Evolutionary conservation across 345 rosid species (phyloP).

Genomic region (Erucastrum elatum): DNA sequence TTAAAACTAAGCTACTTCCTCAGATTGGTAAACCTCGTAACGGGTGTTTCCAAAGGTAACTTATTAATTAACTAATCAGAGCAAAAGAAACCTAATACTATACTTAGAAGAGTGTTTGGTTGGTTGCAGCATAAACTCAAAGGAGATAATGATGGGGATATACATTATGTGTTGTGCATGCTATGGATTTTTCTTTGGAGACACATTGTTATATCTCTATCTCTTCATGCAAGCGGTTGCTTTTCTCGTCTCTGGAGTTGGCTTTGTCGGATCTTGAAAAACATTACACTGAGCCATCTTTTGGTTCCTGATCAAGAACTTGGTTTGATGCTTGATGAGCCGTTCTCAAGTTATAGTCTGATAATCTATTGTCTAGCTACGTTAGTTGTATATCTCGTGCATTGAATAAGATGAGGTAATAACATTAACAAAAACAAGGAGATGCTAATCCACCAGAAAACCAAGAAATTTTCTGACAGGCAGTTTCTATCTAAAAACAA

Average conservation of each 20-base stretch:
- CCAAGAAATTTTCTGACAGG: conserved; percentile 12
- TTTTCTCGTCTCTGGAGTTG: conserved; percentile 67
- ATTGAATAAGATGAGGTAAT: background rate
- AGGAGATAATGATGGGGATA: conserved; percentile 66
- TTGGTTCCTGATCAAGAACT: background rate
- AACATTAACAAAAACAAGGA: background rate
- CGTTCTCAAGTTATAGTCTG: background rate
- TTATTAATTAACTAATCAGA: too few species aligned
- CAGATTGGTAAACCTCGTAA: conserved; percentile 47
- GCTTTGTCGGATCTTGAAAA: conserved; percentile 59
- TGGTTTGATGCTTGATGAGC: background rate
- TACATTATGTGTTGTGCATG: conserved; percentile 71
- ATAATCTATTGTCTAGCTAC: background rate
- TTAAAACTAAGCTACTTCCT: conserved; percentile 45
- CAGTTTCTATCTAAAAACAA: conserved; percentile 33
- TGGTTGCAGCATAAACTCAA: conserved; percentile 48
- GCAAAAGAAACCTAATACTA: too few species aligned
- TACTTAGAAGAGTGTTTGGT: background rate
- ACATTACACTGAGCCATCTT: background rate
- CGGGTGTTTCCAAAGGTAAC: conserved; percentile 50
- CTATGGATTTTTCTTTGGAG: conserved; percentile 59
- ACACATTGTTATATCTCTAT: conserved; percentile 58
- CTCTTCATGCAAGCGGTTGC: conserved; percentile 67
- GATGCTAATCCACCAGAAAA: background rate
- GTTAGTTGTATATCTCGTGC: background rate